Base-by-base conservation (phyloP, 371 early-diverging fungal species). In the Mycotypha africana region DNA sequence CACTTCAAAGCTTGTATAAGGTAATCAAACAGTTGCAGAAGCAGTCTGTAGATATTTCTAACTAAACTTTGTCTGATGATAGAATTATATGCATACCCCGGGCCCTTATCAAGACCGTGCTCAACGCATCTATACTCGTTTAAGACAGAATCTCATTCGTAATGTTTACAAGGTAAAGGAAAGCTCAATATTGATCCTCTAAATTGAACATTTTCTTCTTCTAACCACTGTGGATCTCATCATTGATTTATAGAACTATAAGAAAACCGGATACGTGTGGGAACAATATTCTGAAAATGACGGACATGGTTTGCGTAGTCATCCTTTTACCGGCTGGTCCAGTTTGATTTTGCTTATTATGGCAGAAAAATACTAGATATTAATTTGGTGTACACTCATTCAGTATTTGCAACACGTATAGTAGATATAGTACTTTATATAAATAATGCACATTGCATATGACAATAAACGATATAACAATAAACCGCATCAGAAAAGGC, bases 301-400 rank as follows among this genome's bases (percentile, higher is more conserved):
- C 40, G 97, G 97, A n/a, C 42, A 75, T 21, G 94, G 95, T 3
- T 66, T 80, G 45, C 74, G 91, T 31, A 86, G 89, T 38, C 93
- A 93, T 65, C 97, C 96, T 26, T 97, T 97, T 51, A 95, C 94
- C 7, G 97, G 97, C 9, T 97, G 97, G 97, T 90, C 91, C 1
- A 72, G 92, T 42, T 73, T 93, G 41, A 74, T 93, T 6, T 62
- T 87, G 25, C 66, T 89, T 30, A 89, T 93, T 40, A 95, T 97
- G 85, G 70, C 70, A 7, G 74, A 74, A 55, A 53, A 67, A 21
- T 74, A 74, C 53, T 80, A 64, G 8, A n/a, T n/a, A n/a, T n/a
- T n/a, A n/a, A n/a, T n/a, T n/a, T n/a, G n/a, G n/a, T n/a, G n/a
- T n/a, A n/a, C n/a, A n/a, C n/a, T n/a, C n/a, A n/a, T n/a, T n/a